These are phyloP conservation scores for Bipolaris bicolor DNA, from an alignment of 2,329 filamentous ascomycete species.

Conservation along the genomic window DNA sequence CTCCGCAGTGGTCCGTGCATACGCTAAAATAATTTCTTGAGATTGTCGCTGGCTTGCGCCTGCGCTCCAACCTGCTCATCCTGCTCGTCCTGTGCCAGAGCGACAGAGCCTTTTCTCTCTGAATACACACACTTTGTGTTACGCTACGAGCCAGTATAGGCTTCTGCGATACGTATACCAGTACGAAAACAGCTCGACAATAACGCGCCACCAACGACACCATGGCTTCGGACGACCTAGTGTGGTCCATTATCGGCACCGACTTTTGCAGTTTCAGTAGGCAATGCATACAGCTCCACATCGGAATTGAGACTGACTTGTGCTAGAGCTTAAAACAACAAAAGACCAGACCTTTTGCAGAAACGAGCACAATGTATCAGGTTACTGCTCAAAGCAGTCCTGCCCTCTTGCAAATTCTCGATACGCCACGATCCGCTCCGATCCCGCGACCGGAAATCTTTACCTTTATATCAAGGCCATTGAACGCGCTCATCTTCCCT, in stretches of 20 bases:
- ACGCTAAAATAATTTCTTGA: conserved; percentile 21
- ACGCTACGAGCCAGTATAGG: background rate
- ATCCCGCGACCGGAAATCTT: conserved; percentile 78
- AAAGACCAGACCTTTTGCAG: conserved; percentile 83
- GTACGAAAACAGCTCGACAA: background rate
- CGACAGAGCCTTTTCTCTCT: background rate
- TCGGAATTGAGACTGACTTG: background rate
- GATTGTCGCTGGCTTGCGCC: conserved; percentile 7
- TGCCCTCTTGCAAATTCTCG: conserved; percentile 90
- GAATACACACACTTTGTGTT: background rate
- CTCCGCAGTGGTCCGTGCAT: conserved; percentile 15
- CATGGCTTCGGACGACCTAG: conserved; percentile 75
- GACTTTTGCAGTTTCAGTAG: conserved; percentile 86
- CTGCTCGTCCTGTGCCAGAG: conserved; percentile 5
- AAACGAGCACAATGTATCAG: conserved; percentile 71
- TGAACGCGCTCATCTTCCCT: conserved; percentile 75
- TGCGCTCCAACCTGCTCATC: conserved; percentile 6
- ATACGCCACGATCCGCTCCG: conserved; percentile 88
- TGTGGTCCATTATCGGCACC: conserved; percentile 90
- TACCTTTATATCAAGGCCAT: conserved; percentile 95
- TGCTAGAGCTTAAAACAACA: conserved; percentile 69
- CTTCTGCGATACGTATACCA: background rate
- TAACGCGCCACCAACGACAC: conserved; percentile 14
- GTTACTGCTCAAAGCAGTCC: conserved; percentile 60
- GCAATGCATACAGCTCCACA: background rate